Evolutionary conservation across 2,329 filamentous ascomycete species (phyloP).

Genomic region (Alternaria triticina): DNA sequence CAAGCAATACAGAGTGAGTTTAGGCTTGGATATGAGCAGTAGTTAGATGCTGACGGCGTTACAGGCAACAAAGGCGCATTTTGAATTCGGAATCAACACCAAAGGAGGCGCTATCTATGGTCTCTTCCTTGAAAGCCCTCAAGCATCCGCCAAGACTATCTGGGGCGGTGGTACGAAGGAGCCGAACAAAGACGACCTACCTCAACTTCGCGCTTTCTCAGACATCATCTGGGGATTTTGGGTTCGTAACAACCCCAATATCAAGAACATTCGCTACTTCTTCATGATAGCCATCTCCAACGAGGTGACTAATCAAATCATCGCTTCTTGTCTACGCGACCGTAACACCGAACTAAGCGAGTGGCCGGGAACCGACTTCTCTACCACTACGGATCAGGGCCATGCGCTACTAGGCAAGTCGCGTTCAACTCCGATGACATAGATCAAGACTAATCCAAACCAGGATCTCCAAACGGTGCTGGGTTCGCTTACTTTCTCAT

Average conservation of each 20-base stretch:
- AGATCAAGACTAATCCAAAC: neutral
- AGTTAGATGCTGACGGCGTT: neutral
- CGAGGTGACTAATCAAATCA: slow-evolving; percentile 20
- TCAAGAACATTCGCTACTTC: slow-evolving; percentile 24
- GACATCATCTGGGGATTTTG: slow-evolving; percentile 33
- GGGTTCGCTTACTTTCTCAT: slow-evolving; percentile 31
- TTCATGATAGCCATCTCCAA: slow-evolving; percentile 28
- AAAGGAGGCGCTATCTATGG: slow-evolving; percentile 18
- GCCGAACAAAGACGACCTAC: slow-evolving; percentile 12
- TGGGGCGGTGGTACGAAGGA: slow-evolving; percentile 11
- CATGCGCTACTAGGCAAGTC: slow-evolving; percentile 21
- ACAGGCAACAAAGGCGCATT: slow-evolving; percentile 23
- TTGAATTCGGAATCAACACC: slow-evolving; percentile 20
- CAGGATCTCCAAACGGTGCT: slow-evolving; percentile 26
- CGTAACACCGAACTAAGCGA: neutral
- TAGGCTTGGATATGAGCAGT: too few species aligned
- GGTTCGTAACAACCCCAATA: slow-evolving; percentile 12
- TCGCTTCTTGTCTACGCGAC: slow-evolving; percentile 18
- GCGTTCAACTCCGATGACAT: neutral
- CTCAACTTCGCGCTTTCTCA: slow-evolving; percentile 16
- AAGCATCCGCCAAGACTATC: slow-evolving; percentile 5
- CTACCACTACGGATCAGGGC: slow-evolving; percentile 17
- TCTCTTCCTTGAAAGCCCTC: slow-evolving; percentile 19
- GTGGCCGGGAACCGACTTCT: slow-evolving; percentile 28
- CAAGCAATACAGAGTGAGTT: slow-evolving; percentile 14